phyloP scores from a whole-genome alignment of 306 rosid genomes.

The Quercus agrifolia region DNA sequence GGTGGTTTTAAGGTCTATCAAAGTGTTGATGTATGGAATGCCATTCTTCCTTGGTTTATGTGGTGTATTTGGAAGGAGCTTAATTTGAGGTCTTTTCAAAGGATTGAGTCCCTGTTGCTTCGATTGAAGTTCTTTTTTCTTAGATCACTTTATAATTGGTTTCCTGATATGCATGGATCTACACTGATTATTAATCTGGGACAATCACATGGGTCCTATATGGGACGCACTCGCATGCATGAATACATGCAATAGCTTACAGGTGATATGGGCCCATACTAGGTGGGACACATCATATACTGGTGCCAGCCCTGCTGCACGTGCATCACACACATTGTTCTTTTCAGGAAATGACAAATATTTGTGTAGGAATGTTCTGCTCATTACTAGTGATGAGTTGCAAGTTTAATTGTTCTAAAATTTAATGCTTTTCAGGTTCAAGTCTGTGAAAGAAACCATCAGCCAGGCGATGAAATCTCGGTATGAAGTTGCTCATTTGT shows the following conservation, averaged over 20 bases:
- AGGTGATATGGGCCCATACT: background rate
- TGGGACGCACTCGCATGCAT: background rate
- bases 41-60: too few species aligned
- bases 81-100: too few species aligned
- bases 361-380: background rate
- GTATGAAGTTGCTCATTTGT: conserved; percentile 40
- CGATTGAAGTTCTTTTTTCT: too few species aligned
- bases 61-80: too few species aligned
- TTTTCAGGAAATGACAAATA: background rate
- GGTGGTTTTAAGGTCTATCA: too few species aligned
- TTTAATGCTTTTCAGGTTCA: conserved; percentile 60
- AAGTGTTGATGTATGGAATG: too few species aligned
- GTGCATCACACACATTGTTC: background rate
- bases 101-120: too few species aligned
- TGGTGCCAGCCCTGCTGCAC: background rate
- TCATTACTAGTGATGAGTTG: background rate
- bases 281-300: background rate
- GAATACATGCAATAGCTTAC: background rate
- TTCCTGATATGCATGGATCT: background rate
- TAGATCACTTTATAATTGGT: too few species aligned
- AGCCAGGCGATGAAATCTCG: conserved; percentile 87
- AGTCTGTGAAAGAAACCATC: conserved; percentile 95
- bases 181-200: background rate
- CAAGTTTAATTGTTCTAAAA: conserved; percentile 6
- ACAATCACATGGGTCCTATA: background rate